Evolutionary conservation across 495 filamentous ascomycete genomes (phyloP).

Genomic region (Hypomontagnella submonticulosa): DNA sequence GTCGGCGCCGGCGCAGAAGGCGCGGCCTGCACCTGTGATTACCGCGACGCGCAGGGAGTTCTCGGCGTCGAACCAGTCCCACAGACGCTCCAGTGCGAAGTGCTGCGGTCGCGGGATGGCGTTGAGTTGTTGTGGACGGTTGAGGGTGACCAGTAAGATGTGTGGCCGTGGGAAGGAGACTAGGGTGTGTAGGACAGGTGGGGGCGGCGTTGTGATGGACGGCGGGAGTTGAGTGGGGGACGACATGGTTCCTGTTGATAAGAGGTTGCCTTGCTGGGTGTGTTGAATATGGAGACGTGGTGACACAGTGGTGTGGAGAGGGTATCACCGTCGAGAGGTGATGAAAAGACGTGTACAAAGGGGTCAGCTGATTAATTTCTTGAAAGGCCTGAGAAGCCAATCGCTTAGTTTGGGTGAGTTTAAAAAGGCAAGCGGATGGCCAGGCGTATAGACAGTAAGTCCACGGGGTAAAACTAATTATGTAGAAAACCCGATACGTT

Average conservation of each 20-base stretch:
- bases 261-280: not conserved
- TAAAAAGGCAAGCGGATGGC: too few relatives aligned
- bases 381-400: too few relatives aligned
- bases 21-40: constrained; percentile 63
- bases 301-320: too few relatives aligned
- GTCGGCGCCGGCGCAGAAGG: constrained; percentile 71
- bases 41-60: constrained; percentile 65
- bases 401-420: too few relatives aligned
- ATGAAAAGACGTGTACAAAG: too few relatives aligned
- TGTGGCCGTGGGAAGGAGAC: constrained; percentile 66
- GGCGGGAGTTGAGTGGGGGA: constrained; percentile 32
- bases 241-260: constrained; percentile 25
- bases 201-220: constrained; percentile 44
- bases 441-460: too few relatives aligned
- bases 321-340: too few relatives aligned
- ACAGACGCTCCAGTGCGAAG: constrained; percentile 62
- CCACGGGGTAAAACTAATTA: too few relatives aligned
- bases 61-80: constrained; percentile 68
- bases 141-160: constrained; percentile 71
- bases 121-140: constrained; percentile 69
- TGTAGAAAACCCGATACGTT: too few relatives aligned
- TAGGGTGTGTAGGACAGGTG: constrained; percentile 52
- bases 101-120: constrained; percentile 63
- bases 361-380: too few relatives aligned
- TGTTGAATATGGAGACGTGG: too few relatives aligned